Evolutionary conservation across 345 rosid species (phyloP), one percentile per base, ranked within the genome.

Genomic region (Gossypioides kirkii): DNA sequence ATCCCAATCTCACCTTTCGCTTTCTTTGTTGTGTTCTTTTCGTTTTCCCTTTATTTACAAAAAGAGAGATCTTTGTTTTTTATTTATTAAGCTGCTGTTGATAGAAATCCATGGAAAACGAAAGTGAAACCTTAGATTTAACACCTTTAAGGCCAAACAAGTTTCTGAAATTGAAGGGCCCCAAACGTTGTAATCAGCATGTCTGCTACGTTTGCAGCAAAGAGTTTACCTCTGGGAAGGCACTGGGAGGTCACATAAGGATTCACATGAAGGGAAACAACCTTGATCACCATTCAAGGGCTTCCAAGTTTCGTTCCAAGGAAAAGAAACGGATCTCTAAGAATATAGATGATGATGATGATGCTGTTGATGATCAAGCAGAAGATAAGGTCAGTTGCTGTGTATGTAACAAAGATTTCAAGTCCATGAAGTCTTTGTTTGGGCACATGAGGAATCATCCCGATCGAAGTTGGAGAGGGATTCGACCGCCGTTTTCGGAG

Each of bases 361-460:
- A 28, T 14, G 64, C 16, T 10, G 52, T 16, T 10, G 32, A 42
- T 42, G 28, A 20, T 42, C 50, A 77, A 42, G 62, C 69, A 70
- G 45, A n/a, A 9, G 25, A 73, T 25, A 23, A 23, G 13, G 54
- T 73, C 18, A 78, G 66, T 25, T 87, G 88, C 61, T 74, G 69
- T 62, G 32, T 80, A 8, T 85, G 90, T 65, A 75, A 78, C 8
- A 85, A 82, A 74, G 82, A 55, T 36, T 87, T 85, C 71, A 69
- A 61, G 53, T 81, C 88, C 1, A 74, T 53, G 79, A 82, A 81
- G 58, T 85, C 87, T 41, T 76, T 87, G 80, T 91, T 83, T 69
- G 95, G 97, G 18, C 97, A 91, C 84, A 89, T 91, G 97, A 83
- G 93, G 80, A 83, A 87, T 68, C 97, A 91, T 60, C 97, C 93